Evolutionary conservation across 2,329 filamentous ascomycete species (phyloP).

Genomic region (Penicillium janthinellum): DNA sequence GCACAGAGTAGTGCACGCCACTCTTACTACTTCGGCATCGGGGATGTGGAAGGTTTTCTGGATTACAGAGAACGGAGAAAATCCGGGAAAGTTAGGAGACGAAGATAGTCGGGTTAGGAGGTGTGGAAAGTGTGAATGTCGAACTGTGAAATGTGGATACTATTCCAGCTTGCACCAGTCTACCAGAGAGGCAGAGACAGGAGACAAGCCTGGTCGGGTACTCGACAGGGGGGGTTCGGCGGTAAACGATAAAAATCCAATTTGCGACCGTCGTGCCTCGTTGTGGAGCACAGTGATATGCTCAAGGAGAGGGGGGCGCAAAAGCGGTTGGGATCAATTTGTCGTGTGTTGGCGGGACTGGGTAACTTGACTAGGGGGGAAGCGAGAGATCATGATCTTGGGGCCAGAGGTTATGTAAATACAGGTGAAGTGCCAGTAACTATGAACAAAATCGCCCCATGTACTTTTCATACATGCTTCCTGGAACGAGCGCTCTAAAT

Average conservation of each 20-base stretch:
- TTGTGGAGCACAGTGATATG: slow-evolving; percentile 23
- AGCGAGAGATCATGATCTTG: background rate
- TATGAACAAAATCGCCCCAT: background rate
- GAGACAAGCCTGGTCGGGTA: background rate
- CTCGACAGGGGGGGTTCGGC: background rate
- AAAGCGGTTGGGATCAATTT: slow-evolving; percentile 11
- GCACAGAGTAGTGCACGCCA: background rate
- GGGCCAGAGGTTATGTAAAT: background rate
- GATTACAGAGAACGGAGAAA: background rate
- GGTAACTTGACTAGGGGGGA: background rate
- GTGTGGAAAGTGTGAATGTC: slow-evolving; percentile 1
- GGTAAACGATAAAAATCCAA: slow-evolving; percentile 2
- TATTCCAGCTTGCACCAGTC: background rate
- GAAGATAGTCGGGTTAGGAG: background rate
- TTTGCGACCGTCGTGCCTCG: background rate
- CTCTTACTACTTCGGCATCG: background rate
- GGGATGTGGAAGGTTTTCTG: background rate
- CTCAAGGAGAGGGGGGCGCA: slow-evolving; percentile 6
- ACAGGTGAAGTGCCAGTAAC: background rate
- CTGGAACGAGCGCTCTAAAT: background rate
- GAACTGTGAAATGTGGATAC: background rate
- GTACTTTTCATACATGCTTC: background rate
- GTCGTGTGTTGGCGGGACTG: slow-evolving; percentile 7
- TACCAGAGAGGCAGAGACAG: background rate
- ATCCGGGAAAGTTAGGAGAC: background rate